Evolutionary conservation across 352 stramenopile genomes (phyloP), one percentile per base, ranked within the genome.

Genomic region (Phytophthora multivora): DNA sequence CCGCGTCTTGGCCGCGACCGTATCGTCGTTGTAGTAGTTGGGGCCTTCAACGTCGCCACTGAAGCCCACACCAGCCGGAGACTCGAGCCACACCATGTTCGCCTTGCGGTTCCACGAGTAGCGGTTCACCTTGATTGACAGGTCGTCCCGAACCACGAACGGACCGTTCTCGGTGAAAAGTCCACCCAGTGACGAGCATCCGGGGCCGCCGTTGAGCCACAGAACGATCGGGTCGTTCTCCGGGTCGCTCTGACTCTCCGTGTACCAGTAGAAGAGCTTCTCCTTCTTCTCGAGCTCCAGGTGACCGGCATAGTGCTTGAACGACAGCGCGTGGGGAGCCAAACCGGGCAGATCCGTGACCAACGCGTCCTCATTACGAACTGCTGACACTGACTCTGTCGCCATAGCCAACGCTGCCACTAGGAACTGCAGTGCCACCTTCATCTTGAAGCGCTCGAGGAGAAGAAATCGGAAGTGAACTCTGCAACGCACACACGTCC

Each of bases 241-340:
- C 1, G 80, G 80, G 16, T 79, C 61, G 51, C 69, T 59, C 66
- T 90, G 78, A 50, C 77, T 83, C 61, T 93, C 84, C 12, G 83
- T 78, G 64, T 89, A 90, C 84, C 84, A 93, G 69, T 93, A 93
- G 43, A 93, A 93, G 35, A 93, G 75, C 55, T 88, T 80, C 47
- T 88, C 80, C 46, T 78, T 62, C 15, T 67, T 75, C 36, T 77
- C 28, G 11, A 90, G 68, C 47, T 83, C 45, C 28, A 91, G 23
- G 51, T 84, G 82, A 5, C 78, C 82, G 3, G 80, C 64, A 64
- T 91, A 93, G 50, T 93, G 84, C 51, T 90, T 86, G 71, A 93
- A 90, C 40, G 62, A 51, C 10, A 84, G 59, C 26, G 76, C 49
- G 8, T 49, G 61, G 21, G 21, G 21, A 8, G 63, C 56, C 28